phyloP scores from a whole-genome alignment of 345 rosid genomes.

The Erodium maritimum region DNA sequence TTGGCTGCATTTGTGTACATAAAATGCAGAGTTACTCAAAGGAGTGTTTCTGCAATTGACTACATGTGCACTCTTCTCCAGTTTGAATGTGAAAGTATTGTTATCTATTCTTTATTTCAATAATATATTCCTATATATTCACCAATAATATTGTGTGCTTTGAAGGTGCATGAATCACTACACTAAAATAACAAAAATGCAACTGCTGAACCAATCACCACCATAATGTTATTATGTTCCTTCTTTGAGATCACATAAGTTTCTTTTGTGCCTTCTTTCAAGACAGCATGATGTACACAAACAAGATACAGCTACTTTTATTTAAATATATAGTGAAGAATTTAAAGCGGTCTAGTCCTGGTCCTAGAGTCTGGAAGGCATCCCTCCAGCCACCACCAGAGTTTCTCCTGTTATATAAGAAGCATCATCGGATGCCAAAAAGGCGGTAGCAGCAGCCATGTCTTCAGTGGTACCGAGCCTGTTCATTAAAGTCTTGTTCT shows the following conservation, averaged over 20 bases:
- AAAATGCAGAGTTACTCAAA: conserved; percentile 11
- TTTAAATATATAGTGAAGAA: too few relatives aligned
- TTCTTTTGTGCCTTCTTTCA: too few relatives aligned
- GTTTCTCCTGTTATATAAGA: conserved; percentile 70
- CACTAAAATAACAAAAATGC: too few relatives aligned
- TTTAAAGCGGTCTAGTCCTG: too few relatives aligned
- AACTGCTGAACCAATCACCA: too few relatives aligned
- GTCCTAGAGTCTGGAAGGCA: conserved; percentile 64
- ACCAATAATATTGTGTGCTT: too few relatives aligned
- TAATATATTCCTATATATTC: too few relatives aligned
- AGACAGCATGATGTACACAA: too few relatives aligned
- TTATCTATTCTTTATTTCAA: not conserved
- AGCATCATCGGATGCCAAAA: conserved; percentile 75
- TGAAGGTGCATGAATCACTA: too few relatives aligned
- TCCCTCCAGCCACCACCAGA: conserved; percentile 70
- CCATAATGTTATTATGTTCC: too few relatives aligned
- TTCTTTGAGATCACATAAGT: too few relatives aligned
- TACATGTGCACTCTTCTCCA: not conserved
- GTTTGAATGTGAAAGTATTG: not conserved
- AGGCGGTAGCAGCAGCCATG: conserved; percentile 68
- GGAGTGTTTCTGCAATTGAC: not conserved
- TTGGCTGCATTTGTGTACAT: conserved; percentile 13
- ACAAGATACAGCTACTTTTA: not conserved
- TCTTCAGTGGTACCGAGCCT: conserved; percentile 65
- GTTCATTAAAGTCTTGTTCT: conserved; percentile 50